These are phyloP conservation scores for Geranium incanum DNA, from an alignment of 441 rosid genomes.

Conservation along the genomic window DNA sequence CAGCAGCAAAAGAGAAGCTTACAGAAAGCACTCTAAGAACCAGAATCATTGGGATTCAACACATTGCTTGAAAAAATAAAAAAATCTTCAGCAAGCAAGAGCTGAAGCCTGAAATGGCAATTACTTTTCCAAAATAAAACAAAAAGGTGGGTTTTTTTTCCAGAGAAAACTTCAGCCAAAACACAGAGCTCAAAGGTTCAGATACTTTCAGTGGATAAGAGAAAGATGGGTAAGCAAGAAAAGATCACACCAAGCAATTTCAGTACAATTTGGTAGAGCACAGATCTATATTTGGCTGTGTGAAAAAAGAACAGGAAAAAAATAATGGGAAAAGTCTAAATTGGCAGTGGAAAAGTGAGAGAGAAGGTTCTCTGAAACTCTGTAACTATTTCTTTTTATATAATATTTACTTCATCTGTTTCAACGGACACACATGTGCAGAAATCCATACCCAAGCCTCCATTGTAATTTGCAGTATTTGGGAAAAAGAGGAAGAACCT, in stretches of 20 bases:
- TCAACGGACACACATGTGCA: neutral
- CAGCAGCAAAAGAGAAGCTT: slow-evolving; percentile 11
- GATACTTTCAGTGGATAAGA: neutral
- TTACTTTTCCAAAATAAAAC: neutral
- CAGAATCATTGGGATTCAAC: neutral
- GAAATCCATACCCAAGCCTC: neutral
- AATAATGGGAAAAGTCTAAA: neutral
- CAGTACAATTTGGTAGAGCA: neutral
- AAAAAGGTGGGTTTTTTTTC: neutral
- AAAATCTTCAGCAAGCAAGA: too few species aligned
- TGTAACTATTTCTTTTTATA: neutral
- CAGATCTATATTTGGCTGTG: neutral
- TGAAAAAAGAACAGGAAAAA: neutral
- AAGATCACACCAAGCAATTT: neutral
- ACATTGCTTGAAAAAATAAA: neutral
- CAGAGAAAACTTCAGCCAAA: neutral
- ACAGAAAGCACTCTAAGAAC: neutral
- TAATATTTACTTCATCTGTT: neutral
- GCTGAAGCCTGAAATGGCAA: neutral
- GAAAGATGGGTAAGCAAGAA: neutral
- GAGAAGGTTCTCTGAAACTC: slow-evolving; percentile 1
- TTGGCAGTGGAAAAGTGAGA: neutral
- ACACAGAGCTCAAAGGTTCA: neutral
- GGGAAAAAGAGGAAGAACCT: too few species aligned
- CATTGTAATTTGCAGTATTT: too few species aligned